A percentile compares a stretch with the other conserved stretches of the same genome.
Evolutionary conservation across 371 early-diverging fungal species (phyloP).

Genomic region (Blakeslea trispora): DNA sequence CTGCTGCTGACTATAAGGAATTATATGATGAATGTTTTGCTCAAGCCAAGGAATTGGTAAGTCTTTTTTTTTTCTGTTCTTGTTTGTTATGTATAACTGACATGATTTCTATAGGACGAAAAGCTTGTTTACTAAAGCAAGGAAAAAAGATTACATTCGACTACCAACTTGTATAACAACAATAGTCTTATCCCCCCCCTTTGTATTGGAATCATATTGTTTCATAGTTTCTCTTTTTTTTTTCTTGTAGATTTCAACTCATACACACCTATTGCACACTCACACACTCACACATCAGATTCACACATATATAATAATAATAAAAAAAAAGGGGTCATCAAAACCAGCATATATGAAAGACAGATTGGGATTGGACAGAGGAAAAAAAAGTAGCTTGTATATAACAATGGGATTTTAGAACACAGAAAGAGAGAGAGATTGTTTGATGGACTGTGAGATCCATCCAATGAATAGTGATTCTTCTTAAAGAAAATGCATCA

Average conservation of each 20-base stretch:
- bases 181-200: background rate
- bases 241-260: background rate
- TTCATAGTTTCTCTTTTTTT: background rate
- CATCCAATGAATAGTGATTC: no score
- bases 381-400: no score
- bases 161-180: background rate
- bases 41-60: slow-evolving; percentile 69
- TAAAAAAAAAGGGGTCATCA: no score
- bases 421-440: no score
- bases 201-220: background rate
- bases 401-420: no score
- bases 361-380: no score
- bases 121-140: slow-evolving; percentile 35
- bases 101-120: slow-evolving; percentile 26
- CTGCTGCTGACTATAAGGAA: slow-evolving; percentile 83
- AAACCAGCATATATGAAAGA: no score
- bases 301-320: no score
- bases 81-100: background rate
- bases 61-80: slow-evolving; percentile 9
- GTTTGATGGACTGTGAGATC: no score
- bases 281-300: no score
- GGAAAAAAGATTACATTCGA: background rate
- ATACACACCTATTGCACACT: background rate
- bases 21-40: slow-evolving; percentile 74
- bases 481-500: no score